Evolutionary conservation across 306 rosid species (phyloP).

Genomic region (Pueraria montana): DNA sequence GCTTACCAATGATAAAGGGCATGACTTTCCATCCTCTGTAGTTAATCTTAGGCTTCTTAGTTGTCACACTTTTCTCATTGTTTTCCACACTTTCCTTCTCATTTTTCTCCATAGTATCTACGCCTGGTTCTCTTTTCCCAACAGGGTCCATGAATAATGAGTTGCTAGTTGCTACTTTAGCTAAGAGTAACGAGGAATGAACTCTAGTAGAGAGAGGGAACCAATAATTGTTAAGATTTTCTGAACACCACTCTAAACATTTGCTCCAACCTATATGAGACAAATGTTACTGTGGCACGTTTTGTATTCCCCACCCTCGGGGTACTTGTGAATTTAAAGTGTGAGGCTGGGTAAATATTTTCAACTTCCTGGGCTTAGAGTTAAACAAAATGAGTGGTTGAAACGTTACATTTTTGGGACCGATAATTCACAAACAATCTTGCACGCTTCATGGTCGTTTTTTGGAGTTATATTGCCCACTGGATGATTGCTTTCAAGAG

Average conservation of each 20-base stretch:
- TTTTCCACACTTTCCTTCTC: constrained; percentile 50
- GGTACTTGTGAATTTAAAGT: neutral
- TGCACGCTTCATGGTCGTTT: neutral
- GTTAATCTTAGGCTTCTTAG: constrained; percentile 49
- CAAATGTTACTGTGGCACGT: neutral
- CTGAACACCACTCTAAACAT: neutral
- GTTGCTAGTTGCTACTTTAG: neutral
- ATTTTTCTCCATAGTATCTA: constrained; percentile 49
- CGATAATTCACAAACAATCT: neutral
- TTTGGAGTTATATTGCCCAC: neutral
- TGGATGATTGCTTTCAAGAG: neutral
- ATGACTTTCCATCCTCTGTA: constrained; percentile 91
- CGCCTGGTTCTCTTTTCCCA: neutral
- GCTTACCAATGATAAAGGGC: constrained; percentile 88
- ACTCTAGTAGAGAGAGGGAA: neutral
- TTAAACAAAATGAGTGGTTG: neutral
- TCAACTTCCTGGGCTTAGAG: neutral
- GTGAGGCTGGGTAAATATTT: too few species aligned
- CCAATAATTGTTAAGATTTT: constrained; percentile 1
- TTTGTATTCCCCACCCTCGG: neutral
- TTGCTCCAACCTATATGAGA: neutral
- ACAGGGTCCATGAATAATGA: neutral
- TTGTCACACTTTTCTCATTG: constrained; percentile 25
- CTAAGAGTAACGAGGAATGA: neutral
- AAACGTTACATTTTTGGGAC: neutral